phyloP scores from a whole-genome alignment of 208 protist genomes.

The Leishmania braziliensis region DNA sequence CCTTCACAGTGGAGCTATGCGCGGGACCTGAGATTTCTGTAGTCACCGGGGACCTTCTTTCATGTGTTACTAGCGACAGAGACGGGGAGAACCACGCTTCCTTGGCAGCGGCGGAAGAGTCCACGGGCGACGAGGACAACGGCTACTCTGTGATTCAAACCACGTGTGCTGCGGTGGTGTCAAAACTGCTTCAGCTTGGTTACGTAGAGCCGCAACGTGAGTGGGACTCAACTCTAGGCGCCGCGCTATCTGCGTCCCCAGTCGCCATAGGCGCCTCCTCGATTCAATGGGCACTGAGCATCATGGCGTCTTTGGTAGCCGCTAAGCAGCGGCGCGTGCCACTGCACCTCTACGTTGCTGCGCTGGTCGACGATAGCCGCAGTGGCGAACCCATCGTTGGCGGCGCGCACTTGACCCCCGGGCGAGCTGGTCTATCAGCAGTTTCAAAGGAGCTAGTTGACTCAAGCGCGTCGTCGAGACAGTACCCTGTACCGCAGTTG shows the following conservation, averaged over 20 bases:
- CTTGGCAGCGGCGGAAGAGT: not conserved
- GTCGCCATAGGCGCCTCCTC: constrained; percentile 12
- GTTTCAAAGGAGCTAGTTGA: not conserved
- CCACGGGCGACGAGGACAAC: not conserved
- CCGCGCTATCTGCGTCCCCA: not conserved
- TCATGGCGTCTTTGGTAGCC: constrained; percentile 48
- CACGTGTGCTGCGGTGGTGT: constrained; percentile 9
- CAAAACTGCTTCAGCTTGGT: constrained; percentile 28
- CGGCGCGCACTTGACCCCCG: not conserved
- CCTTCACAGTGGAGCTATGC: constrained; percentile 29
- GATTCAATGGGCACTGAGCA: constrained; percentile 53
- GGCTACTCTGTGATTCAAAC: not conserved
- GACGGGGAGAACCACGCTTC: not conserved
- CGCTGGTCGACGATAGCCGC: constrained; percentile 10
- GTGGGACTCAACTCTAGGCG: constrained; percentile 35
- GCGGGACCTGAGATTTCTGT: constrained; percentile 23
- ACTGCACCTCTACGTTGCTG: constrained; percentile 45
- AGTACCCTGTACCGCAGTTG: constrained; percentile 14
- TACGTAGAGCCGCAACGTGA: constrained; percentile 28
- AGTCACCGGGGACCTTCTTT: constrained; percentile 6
- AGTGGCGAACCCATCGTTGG: not conserved
- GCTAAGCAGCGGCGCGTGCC: constrained; percentile 38
- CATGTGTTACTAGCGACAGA: not conserved
- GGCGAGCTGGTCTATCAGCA: not conserved
- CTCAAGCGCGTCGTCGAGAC: not conserved